Conservation (phyloP, 1,284 basidiomycete genomes). For the Heterobasidion parviporum region DNA sequence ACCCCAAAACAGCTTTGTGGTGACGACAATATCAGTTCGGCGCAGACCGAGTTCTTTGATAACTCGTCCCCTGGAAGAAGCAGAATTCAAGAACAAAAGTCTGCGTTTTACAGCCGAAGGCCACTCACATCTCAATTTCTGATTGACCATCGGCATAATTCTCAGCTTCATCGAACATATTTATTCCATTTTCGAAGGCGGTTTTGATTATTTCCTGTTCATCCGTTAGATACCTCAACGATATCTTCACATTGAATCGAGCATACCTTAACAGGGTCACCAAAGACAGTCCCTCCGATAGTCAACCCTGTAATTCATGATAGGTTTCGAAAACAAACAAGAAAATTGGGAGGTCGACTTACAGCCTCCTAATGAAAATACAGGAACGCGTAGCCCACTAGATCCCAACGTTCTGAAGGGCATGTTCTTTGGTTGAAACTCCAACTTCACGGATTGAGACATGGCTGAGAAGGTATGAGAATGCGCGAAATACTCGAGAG, state of each 20-base stretch:
- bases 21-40: conserved; percentile 66
- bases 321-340: not conserved
- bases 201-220: conserved; percentile 53
- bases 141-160: conserved; percentile 63
- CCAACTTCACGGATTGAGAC: conserved; percentile 2
- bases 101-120: not conserved
- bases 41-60: conserved; percentile 69
- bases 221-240: not conserved
- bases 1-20: conserved; percentile 63
- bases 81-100: not conserved
- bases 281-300: conserved; percentile 59
- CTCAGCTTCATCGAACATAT: conserved; percentile 65
- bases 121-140: conserved; percentile 53
- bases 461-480: not conserved
- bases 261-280: conserved; percentile 61
- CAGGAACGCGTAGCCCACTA: conserved; percentile 67
- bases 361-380: conserved; percentile 81
- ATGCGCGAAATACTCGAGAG: not conserved
- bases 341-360: conserved; percentile 16
- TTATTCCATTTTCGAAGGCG: conserved; percentile 62
- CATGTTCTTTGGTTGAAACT: conserved; percentile 61
- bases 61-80: conserved; percentile 54
- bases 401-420: conserved; percentile 68
- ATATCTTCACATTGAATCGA: not conserved
- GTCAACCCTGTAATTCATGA: conserved; percentile 41